Evolutionary conservation across 2,329 filamentous ascomycete genomes (phyloP).

Genomic region (Cladobotryum protrusum): DNA sequence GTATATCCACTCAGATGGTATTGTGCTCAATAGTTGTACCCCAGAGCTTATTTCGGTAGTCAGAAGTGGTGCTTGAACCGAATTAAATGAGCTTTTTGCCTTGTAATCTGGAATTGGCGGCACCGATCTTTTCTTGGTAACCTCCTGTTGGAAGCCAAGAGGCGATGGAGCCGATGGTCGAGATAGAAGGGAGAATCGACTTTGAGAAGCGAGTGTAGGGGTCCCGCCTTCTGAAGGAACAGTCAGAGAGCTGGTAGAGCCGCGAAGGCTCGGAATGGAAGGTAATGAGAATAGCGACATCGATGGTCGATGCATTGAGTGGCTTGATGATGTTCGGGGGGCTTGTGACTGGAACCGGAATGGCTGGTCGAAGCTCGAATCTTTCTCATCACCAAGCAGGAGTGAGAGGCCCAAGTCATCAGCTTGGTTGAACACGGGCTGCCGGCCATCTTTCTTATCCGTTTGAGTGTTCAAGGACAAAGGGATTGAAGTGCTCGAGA

Average conservation of each 20-base stretch:
- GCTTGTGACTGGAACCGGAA: background rate
- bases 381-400: background rate
- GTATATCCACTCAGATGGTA: background rate
- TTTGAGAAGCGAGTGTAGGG: background rate
- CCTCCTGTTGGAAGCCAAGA: background rate
- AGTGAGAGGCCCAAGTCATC: background rate
- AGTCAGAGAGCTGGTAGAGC: background rate
- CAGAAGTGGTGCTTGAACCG: background rate
- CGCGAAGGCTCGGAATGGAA: background rate
- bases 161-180: background rate
- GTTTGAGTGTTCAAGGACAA: background rate
- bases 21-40: background rate
- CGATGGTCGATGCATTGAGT: background rate
- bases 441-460: background rate
- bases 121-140: background rate
- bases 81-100: background rate
- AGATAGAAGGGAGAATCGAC: background rate
- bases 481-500: background rate
- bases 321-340: background rate
- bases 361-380: background rate
- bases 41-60: background rate
- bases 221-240: background rate
- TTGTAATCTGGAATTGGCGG: background rate
- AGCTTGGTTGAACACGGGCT: background rate
- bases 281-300: background rate